Conservation (phyloP, 148 eudicot species). For the Suaeda aralocaspica region DNA sequence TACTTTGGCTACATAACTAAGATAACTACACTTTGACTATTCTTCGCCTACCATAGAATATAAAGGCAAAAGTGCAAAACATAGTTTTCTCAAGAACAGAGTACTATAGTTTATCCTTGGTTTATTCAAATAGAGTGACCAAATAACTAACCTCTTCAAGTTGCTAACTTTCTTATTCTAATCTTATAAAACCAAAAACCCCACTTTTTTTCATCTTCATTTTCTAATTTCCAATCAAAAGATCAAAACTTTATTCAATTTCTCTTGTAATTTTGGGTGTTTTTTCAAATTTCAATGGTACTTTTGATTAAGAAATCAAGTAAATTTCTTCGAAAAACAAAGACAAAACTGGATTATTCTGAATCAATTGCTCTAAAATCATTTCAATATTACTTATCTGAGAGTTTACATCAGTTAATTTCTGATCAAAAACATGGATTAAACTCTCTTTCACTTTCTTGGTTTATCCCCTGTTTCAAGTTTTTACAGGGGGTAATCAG, state of each 20-base stretch:
- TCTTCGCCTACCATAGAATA: background rate
- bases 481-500: conserved; percentile 35
- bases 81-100: background rate
- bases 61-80: background rate
- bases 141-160: background rate
- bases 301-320: conserved; percentile 25
- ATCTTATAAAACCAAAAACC: background rate
- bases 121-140: background rate
- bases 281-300: no score
- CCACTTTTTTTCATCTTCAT: background rate
- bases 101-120: background rate
- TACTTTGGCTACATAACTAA: conserved; percentile 10
- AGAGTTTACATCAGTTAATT: conserved; percentile 24
- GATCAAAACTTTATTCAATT: background rate
- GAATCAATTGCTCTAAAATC: conserved; percentile 29
- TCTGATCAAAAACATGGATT: conserved; percentile 26
- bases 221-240: conserved; percentile 1
- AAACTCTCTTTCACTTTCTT: conserved; percentile 30
- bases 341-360: conserved; percentile 35
- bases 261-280: background rate
- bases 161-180: background rate
- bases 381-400: conserved; percentile 35
- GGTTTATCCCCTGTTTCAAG: conserved; percentile 36
- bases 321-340: conserved; percentile 8
- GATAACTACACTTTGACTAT: conserved; percentile 13